A percentile compares a stretch with the other conserved stretches of the same genome.
Conservation (phyloP, 1,284 basidiomycete genomes). For the Volvariella surrecta region DNA sequence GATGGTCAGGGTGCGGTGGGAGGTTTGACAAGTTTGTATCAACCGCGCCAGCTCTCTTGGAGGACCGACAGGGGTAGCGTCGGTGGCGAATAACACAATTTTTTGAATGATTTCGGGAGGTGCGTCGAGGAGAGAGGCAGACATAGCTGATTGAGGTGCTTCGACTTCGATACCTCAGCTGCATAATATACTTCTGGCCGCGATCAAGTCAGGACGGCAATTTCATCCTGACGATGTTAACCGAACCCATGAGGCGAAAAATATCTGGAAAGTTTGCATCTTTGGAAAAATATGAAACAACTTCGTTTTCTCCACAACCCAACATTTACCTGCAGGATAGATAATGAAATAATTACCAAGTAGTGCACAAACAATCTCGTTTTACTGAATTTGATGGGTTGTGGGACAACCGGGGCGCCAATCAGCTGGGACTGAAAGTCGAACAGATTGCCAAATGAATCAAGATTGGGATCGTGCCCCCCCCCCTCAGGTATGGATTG, state of each 20-base stretch:
- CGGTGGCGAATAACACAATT: slow-evolving; percentile 22
- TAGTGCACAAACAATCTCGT: no score
- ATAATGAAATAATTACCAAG: no score
- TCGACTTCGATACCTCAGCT: neutral
- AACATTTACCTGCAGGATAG: no score
- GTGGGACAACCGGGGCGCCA: no score
- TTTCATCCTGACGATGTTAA: neutral
- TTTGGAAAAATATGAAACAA: no score
- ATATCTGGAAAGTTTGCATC: no score
- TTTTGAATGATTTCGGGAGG: slow-evolving; percentile 26
- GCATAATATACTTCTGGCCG: neutral
- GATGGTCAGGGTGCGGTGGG: slow-evolving; percentile 11
- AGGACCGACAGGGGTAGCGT: slow-evolving; percentile 20
- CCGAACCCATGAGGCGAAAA: neutral
- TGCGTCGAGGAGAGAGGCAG: slow-evolving; percentile 18
- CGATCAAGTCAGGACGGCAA: neutral
- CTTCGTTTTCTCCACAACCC: no score
- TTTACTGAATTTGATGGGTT: no score
- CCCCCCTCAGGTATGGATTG: no score
- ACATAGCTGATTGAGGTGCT: slow-evolving; percentile 14
- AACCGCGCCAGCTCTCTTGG: slow-evolving; percentile 22
- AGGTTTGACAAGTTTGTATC: slow-evolving; percentile 21
- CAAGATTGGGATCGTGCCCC: no score
- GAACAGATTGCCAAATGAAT: no score
- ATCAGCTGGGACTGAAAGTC: no score